A percentile compares a stretch with the other conserved stretches of the same genome.
These are phyloP conservation scores for Malus asiatica DNA, from an alignment of 306 rosid genomes.

Conservation along the genomic window DNA sequence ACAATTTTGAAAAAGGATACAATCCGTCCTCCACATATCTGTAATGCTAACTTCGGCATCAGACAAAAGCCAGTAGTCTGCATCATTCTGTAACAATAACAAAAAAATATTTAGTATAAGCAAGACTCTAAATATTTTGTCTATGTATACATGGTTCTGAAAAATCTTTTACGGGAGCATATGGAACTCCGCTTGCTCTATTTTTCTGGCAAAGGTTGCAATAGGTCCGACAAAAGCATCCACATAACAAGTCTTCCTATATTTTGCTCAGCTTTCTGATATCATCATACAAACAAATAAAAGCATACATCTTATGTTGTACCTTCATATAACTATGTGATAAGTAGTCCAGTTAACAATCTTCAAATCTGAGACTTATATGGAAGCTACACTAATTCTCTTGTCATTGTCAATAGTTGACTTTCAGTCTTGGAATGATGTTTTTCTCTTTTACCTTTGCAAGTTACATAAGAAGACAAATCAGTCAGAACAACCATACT, in stretches of 20 bases:
- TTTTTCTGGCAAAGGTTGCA: background rate
- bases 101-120: background rate
- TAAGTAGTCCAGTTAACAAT: background rate
- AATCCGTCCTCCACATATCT: slow-evolving; percentile 91
- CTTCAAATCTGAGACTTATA: background rate
- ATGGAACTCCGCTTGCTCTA: background rate
- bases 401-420: background rate
- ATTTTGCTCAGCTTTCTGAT: background rate
- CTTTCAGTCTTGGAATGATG: background rate
- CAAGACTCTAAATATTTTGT: background rate
- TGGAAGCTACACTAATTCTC: background rate
- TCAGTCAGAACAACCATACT: slow-evolving; percentile 27
- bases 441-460: background rate
- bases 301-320: background rate
- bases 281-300: background rate
- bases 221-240: background rate
- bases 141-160: background rate
- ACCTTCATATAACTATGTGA: background rate
- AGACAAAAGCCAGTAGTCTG: slow-evolving; percentile 96
- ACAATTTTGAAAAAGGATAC: slow-evolving; percentile 51
- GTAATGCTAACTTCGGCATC: slow-evolving; percentile 96
- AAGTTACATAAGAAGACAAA: background rate
- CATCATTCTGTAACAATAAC: slow-evolving; percentile 63
- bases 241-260: background rate
- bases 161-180: background rate